Evolutionary conservation across 139 green algal genomes (phyloP).

Genomic region (Chlorella vulgaris): DNA sequence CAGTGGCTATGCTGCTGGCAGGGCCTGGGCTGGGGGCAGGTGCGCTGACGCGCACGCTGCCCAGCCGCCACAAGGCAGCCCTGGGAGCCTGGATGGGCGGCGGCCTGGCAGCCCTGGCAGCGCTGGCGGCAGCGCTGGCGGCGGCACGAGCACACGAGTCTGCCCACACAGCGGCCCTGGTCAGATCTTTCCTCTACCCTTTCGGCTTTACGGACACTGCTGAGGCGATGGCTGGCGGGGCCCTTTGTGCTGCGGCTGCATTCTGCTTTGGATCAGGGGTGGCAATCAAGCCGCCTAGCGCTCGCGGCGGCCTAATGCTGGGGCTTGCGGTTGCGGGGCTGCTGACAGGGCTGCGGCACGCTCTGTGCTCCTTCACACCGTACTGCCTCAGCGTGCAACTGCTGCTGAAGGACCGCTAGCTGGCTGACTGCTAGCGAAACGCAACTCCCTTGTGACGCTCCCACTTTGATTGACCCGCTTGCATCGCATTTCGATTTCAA

Average conservation of each 20-base stretch:
- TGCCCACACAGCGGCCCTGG: background rate
- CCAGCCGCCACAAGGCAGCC: background rate
- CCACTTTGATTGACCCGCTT: too few relatives aligned
- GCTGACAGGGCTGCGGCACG: constrained; percentile 16
- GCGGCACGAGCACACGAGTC: constrained; percentile 1
- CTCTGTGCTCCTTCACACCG: constrained; percentile 44
- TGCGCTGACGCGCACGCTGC: constrained; percentile 12
- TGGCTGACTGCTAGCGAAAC: background rate
- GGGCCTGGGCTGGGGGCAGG: background rate
- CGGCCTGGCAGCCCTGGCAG: background rate
- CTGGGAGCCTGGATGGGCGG: background rate
- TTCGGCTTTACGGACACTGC: constrained; percentile 8
- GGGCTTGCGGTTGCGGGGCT: constrained; percentile 21
- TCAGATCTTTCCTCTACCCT: constrained; percentile 6
- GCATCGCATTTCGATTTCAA: too few relatives aligned
- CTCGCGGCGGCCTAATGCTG: constrained; percentile 34
- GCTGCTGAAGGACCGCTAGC: constrained; percentile 14
- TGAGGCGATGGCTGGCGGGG: background rate
- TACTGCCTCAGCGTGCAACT: constrained; percentile 45
- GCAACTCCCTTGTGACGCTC: too few relatives aligned
- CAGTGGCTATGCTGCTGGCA: background rate
- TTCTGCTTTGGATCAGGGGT: constrained; percentile 27
- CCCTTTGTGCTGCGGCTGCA: constrained; percentile 4
- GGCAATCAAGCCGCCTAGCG: constrained; percentile 17
- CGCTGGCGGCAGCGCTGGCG: background rate